Percentiles rank a stretch among this genome's conserved stretches.
These are phyloP conservation scores for Ceratocystis huliohia DNA, from an alignment of 2,329 filamentous ascomycete species.

Conservation along the genomic window DNA sequence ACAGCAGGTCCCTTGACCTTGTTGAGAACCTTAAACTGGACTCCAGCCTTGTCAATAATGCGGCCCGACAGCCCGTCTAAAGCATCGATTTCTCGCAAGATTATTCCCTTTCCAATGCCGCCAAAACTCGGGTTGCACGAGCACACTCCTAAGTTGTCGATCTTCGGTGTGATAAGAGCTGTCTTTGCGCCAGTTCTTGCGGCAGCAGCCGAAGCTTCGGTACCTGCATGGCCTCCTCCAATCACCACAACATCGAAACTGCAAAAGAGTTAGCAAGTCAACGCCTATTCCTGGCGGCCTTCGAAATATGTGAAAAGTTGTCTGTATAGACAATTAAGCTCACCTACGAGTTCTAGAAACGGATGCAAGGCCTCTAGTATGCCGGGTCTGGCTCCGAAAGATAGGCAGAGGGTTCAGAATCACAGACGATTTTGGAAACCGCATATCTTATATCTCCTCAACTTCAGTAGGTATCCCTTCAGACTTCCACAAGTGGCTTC, in stretches of 20 bases:
- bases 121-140: conserved; percentile 96
- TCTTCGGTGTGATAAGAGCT: conserved; percentile 74
- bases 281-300: neutral
- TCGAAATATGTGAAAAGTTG: neutral
- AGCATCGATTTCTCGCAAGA: conserved; percentile 88
- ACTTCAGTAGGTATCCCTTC: neutral
- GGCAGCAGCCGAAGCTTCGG: conserved; percentile 83
- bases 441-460: conserved; percentile 3
- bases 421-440: neutral
- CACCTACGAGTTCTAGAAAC: conserved; percentile 1
- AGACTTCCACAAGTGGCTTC: too few relatives aligned
- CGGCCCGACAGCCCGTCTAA: conserved; percentile 79
- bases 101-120: conserved; percentile 96
- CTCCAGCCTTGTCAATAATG: conserved; percentile 82
- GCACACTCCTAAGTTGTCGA: conserved; percentile 83
- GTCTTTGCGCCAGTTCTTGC: conserved; percentile 81
- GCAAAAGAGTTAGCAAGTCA: conserved; percentile 8
- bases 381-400: neutral
- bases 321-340: neutral
- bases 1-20: conserved; percentile 84
- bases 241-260: conserved; percentile 87
- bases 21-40: conserved; percentile 90
- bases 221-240: conserved; percentile 88
- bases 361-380: conserved; percentile 12
- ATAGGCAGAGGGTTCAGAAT: neutral